Conservation (phyloP, 805 yeast species). For the Torulaspora delbrueckii region DNA sequence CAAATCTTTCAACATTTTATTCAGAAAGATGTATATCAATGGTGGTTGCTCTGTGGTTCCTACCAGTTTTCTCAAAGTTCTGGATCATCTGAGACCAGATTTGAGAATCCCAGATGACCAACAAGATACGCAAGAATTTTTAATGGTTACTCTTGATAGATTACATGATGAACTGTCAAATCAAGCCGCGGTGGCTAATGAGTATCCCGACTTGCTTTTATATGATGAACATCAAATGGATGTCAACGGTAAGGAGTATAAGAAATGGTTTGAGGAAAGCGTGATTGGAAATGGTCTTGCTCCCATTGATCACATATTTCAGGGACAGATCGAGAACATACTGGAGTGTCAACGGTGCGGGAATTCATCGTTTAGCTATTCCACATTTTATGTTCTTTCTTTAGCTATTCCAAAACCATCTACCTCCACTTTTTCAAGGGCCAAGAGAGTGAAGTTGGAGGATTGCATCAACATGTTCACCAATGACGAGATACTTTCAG, state of each 20-base stretch:
- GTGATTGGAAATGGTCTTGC: conserved; percentile 56
- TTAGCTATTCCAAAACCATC: conserved; percentile 50
- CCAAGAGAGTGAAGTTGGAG: conserved; percentile 44
- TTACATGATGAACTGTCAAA: conserved; percentile 61
- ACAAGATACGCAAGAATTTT: conserved; percentile 76
- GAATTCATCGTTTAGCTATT: conserved; percentile 52
- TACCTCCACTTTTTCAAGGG: conserved; percentile 23
- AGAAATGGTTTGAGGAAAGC: conserved; percentile 54
- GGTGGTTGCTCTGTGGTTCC: conserved; percentile 65
- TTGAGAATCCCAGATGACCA: conserved; percentile 67
- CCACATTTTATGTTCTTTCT: conserved; percentile 59
- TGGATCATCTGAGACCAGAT: conserved; percentile 56
- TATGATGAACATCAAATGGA: conserved; percentile 30
- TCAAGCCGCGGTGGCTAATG: conserved; percentile 36
- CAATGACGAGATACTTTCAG: conserved; percentile 56
- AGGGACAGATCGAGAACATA: conserved; percentile 67
- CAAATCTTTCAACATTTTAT: conserved; percentile 49
- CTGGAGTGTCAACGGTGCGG: conserved; percentile 64
- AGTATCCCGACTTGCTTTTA: conserved; percentile 37
- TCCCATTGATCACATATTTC: conserved; percentile 61
- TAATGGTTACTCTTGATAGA: conserved; percentile 60
- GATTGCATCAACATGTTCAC: conserved; percentile 62
- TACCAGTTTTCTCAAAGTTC: conserved; percentile 51
- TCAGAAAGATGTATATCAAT: conserved; percentile 52
- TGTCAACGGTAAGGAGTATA: conserved; percentile 45